Evolutionary conservation across 2,329 filamentous ascomycete species (phyloP), one percentile per base, ranked within the genome.

Genomic region (Aureobasidium zeae): DNA sequence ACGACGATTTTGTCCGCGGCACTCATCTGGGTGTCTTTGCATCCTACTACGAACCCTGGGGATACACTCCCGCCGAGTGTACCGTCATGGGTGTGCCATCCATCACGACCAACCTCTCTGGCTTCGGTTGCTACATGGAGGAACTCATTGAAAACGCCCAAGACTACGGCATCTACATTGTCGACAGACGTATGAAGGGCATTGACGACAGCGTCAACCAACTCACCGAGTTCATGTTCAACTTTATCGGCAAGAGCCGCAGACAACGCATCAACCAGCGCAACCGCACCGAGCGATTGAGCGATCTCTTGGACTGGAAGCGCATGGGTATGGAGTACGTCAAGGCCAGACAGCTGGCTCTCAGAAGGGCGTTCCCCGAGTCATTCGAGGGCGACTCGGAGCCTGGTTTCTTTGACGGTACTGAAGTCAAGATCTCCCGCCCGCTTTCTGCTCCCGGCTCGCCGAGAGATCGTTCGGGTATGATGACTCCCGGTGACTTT

Each of bases 401-500:
- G 57, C 85, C 84, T 50, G 84, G 91, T 60, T 91, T 88, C 66
- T 94, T 96, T 57, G 86, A 87, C 41, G 85, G 86, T 25, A 85
- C 86, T 3, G 89, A 95, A 56, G 82, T 88, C 60, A 98, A 96
- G 79, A 88, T 98, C 58, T 89, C 87, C 9, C 76, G 91, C 36
- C 91, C 91, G 6, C 80, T 96, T 65, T 95, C 87, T 2, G 87
- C 94, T 38, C 91, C 91, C 2, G 91, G 91, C 7, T 94, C 87
- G 13, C 91, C 91, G 8, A 76, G 88, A 49, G 88, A 94, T 60
- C 77, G 87, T 24, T 82, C 82, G 31, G 91, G 91, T 43, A 94
- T 95, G 87, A 96, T 98, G 91, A 98, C 91, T 1, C 91, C 91
- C 6, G 91, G 91, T 34, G 91, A 98, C 64, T 96, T 96, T 72